phyloP scores from a whole-genome alignment of 768 basidiomycete species.

The Boletus tylopilopsis region DNA sequence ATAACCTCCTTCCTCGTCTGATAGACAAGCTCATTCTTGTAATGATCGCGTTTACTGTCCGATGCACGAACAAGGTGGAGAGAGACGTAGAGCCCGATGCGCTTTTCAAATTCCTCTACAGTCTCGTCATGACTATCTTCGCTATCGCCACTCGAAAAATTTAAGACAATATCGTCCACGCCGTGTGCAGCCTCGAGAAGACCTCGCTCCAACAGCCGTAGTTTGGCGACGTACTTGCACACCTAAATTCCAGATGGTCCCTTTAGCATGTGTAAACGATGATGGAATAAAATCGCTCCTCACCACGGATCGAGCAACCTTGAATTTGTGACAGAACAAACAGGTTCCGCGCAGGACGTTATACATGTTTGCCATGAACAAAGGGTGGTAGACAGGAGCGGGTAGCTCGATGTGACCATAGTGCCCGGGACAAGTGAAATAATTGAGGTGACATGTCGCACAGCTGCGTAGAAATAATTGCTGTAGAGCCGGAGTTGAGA shows the following conservation, averaged over 20 bases:
- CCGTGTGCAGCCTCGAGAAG: constrained; percentile 77
- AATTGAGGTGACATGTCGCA: constrained; percentile 87
- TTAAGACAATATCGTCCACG: constrained; percentile 64
- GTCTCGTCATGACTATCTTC: constrained; percentile 53
- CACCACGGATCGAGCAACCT: constrained; percentile 70
- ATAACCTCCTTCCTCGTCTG: constrained; percentile 83
- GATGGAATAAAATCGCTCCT: constrained; percentile 24
- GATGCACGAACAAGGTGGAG: constrained; percentile 43
- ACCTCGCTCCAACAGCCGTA: constrained; percentile 86
- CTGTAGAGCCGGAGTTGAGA: neutral
- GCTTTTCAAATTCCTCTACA: constrained; percentile 53
- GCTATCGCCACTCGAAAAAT: constrained; percentile 29
- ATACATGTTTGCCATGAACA: constrained; percentile 92
- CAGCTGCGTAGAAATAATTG: constrained; percentile 53
- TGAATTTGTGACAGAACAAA: constrained; percentile 93
- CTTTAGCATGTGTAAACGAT: constrained; percentile 6
- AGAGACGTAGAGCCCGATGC: constrained; percentile 64
- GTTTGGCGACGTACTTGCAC: constrained; percentile 79
- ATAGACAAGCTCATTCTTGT: constrained; percentile 87
- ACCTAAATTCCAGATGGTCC: constrained; percentile 42
- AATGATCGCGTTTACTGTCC: constrained; percentile 68
- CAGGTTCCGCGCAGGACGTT: constrained; percentile 84
- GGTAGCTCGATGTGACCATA: constrained; percentile 98
- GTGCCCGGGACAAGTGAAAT: constrained; percentile 95
- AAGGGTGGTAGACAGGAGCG: constrained; percentile 90